Percentiles rank a stretch among this genome's conserved stretches.
Evolutionary conservation across 495 filamentous ascomycete species (phyloP).

Genomic region (Astrothelium macrocarpum): DNA sequence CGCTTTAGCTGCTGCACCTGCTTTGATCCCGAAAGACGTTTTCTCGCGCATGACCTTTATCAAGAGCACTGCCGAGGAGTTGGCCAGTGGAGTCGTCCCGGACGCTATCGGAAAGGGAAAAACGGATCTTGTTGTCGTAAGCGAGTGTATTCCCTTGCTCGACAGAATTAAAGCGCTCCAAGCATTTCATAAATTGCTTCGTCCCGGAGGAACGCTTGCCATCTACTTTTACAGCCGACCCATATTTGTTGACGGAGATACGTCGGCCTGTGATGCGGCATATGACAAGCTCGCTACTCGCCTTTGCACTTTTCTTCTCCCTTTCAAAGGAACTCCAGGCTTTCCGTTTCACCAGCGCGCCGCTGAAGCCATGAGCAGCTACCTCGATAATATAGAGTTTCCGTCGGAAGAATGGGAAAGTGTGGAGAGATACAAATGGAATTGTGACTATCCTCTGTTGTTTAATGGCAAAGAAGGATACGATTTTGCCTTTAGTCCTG

Average conservation of each 20-base stretch:
- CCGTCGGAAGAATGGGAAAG: slow-evolving; percentile 4
- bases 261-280: neutral
- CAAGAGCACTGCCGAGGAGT: slow-evolving; percentile 1
- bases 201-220: slow-evolving; percentile 1
- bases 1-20: slow-evolving; percentile 7
- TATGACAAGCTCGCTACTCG: neutral
- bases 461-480: slow-evolving; percentile 6
- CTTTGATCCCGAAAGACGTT: neutral
- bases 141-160: slow-evolving; percentile 1
- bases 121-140: slow-evolving; percentile 1
- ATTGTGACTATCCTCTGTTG: slow-evolving; percentile 1
- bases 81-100: neutral
- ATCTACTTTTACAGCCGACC: slow-evolving; percentile 1
- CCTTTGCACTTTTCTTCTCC: slow-evolving; percentile 4
- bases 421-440: slow-evolving; percentile 5
- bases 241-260: slow-evolving; percentile 2
- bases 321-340: slow-evolving; percentile 3
- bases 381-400: neutral
- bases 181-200: neutral
- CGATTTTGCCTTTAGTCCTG: neutral
- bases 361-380: neutral
- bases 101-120: slow-evolving; percentile 5
- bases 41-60: slow-evolving; percentile 7
- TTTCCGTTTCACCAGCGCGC: neutral
- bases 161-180: neutral